Evolutionary conservation across 202 grass and related monocot species (phyloP).

Genomic region (Elaeis oleifera): DNA sequence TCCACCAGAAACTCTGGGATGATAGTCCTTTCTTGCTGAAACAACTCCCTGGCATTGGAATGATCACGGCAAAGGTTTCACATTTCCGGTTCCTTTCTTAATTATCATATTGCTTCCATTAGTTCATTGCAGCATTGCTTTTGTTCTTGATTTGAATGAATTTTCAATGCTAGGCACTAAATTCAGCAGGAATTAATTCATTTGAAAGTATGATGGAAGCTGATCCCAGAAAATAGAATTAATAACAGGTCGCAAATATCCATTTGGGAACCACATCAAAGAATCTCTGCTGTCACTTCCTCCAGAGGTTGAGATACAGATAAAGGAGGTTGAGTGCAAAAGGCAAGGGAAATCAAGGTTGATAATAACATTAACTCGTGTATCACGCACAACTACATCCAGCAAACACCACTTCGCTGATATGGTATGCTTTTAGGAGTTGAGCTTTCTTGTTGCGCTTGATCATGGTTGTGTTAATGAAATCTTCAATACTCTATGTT

Average conservation of each 20-base stretch:
- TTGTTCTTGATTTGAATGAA: slow-evolving; percentile 20
- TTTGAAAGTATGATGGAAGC: slow-evolving; percentile 66
- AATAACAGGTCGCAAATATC: slow-evolving; percentile 71
- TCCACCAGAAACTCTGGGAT: slow-evolving; percentile 90
- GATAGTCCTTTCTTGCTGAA: slow-evolving; percentile 76
- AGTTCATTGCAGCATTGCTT: slow-evolving; percentile 3
- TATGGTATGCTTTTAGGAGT: slow-evolving; percentile 34
- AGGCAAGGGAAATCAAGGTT: slow-evolving; percentile 50
- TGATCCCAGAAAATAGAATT: slow-evolving; percentile 89
- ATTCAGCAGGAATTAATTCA: slow-evolving; percentile 57
- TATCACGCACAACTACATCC: slow-evolving; percentile 37
- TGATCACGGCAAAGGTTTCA: slow-evolving; percentile 85
- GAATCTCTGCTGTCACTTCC: slow-evolving; percentile 65
- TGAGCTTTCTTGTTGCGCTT: too few species aligned
- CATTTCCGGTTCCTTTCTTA: slow-evolving; percentile 27
- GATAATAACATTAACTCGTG: slow-evolving; percentile 56
- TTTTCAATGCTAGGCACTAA: slow-evolving; percentile 54
- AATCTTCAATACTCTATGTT: too few species aligned
- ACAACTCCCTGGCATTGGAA: slow-evolving; percentile 90
- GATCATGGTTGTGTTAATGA: too few species aligned
- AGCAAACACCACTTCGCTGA: slow-evolving; percentile 64
- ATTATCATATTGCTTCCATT: slow-evolving; percentile 11
- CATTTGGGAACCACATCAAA: slow-evolving; percentile 85
- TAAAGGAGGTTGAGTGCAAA: slow-evolving; percentile 55
- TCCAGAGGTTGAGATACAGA: slow-evolving; percentile 66